Conservation (phyloP, 768 basidiomycete genomes). For the Psilocybe tampanensis region DNA sequence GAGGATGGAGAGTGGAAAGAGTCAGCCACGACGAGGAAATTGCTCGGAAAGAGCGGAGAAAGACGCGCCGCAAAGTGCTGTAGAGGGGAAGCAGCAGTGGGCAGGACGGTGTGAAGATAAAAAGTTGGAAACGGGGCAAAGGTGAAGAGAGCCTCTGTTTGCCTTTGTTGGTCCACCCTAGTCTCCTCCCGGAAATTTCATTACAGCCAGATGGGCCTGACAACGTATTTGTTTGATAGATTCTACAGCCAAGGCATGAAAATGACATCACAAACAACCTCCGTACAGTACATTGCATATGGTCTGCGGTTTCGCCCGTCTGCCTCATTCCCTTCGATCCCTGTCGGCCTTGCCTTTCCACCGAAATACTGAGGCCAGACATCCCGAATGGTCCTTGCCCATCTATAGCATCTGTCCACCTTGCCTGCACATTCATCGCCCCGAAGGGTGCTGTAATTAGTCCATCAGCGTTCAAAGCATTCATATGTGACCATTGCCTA, state of each 20-base stretch:
- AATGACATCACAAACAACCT: constrained; percentile 2
- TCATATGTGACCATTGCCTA: no score
- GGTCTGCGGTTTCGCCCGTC: no score
- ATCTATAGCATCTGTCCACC: neutral
- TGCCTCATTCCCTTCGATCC: no score
- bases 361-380: neutral
- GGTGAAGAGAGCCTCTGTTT: constrained; percentile 16
- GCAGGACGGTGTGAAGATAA: constrained; percentile 17
- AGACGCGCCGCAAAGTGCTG: constrained; percentile 18
- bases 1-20: neutral
- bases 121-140: constrained; percentile 3
- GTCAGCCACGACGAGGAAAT: neutral
- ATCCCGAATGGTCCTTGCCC: neutral
- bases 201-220: neutral
- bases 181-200: constrained; percentile 3
- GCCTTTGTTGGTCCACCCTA: constrained; percentile 18
- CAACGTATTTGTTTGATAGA: neutral
- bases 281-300: neutral
- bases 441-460: neutral
- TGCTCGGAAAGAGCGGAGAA: neutral
- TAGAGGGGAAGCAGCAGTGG: constrained; percentile 9
- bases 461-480: neutral
- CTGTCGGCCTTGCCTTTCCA: neutral
- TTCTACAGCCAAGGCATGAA: neutral
- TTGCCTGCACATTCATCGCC: neutral